Conservation (phyloP, 148 eudicot species). For the Rhododendron mucronatum region DNA sequence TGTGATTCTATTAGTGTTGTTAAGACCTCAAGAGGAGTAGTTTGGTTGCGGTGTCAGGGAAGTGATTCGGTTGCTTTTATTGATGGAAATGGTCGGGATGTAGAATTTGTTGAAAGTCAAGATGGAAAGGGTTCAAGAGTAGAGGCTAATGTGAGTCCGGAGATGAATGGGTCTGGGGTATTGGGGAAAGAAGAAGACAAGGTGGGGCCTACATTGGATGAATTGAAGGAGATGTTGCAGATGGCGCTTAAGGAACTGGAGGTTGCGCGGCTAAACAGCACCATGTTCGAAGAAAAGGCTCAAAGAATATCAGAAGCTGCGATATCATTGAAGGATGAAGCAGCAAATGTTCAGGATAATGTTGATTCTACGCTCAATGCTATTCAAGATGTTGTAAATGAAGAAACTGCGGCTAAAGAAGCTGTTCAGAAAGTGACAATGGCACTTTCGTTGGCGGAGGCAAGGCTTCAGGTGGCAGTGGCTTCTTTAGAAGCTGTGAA, state of each 20-base stretch:
- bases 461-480: slow-evolving; percentile 66
- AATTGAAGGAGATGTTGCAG: slow-evolving; percentile 57
- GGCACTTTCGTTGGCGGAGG: slow-evolving; percentile 86
- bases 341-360: slow-evolving; percentile 61
- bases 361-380: slow-evolving; percentile 36
- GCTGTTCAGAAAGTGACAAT: slow-evolving; percentile 68
- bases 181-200: slow-evolving; percentile 37
- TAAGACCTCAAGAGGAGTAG: slow-evolving; percentile 23
- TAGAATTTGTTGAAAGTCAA: slow-evolving; percentile 24
- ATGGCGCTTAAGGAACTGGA: slow-evolving; percentile 82
- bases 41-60: slow-evolving; percentile 49
- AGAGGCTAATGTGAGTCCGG: slow-evolving; percentile 18
- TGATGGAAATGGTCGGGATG: slow-evolving; percentile 55
- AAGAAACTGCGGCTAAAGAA: slow-evolving; percentile 70
- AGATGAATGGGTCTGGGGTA: slow-evolving; percentile 32
- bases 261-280: slow-evolving; percentile 67
- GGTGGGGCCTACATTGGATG: slow-evolving; percentile 52
- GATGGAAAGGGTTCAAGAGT: slow-evolving; percentile 23
- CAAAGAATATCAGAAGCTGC: slow-evolving; percentile 86
- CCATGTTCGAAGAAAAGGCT: slow-evolving; percentile 88
- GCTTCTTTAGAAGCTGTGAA: slow-evolving; percentile 58
- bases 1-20: slow-evolving; percentile 13
- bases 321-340: slow-evolving; percentile 75
- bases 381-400: slow-evolving; percentile 54
- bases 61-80: slow-evolving; percentile 65